These are phyloP conservation scores for Lasiodiplodia gonubiensis DNA, from an alignment of 2,329 filamentous ascomycete species.

Conservation along the genomic window DNA sequence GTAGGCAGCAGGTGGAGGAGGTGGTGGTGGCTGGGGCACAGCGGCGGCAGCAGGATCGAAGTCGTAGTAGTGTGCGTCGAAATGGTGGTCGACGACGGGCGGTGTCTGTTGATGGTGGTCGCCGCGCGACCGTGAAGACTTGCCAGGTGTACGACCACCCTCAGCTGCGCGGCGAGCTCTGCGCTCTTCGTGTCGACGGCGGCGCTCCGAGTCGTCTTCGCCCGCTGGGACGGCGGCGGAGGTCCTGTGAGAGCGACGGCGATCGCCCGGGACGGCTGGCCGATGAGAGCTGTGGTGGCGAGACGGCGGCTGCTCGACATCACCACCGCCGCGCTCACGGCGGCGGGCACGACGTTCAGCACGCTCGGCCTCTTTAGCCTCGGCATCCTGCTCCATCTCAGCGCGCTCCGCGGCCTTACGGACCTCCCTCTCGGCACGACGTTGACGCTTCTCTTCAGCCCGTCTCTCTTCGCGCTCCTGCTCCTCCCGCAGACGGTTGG, in stretches of 20 bases:
- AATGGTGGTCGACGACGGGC: conserved; percentile 32
- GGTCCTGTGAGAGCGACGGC: conserved; percentile 41
- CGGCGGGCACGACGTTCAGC: conserved; percentile 35
- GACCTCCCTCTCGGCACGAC: conserved; percentile 41
- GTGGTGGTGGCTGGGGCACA: neutral
- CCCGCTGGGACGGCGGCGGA: neutral
- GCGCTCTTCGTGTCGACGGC: conserved; percentile 52
- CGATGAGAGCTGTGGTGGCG: conserved; percentile 33
- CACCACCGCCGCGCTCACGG: conserved; percentile 24
- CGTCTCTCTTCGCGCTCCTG: conserved; percentile 45
- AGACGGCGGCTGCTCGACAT: neutral
- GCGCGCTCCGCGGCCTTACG: conserved; percentile 33
- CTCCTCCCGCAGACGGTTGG: conserved; percentile 11
- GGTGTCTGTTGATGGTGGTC: conserved; percentile 39
- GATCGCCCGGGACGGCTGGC: conserved; percentile 38
- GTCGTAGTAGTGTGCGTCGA: conserved; percentile 48
- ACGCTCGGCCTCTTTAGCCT: conserved; percentile 31
- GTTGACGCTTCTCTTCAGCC: conserved; percentile 47
- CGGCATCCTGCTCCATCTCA: conserved; percentile 33
- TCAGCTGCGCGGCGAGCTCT: conserved; percentile 46
- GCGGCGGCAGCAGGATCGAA: conserved; percentile 3
- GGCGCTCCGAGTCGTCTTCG: conserved; percentile 46
- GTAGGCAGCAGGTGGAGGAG: conserved; percentile 32
- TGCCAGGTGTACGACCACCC: conserved; percentile 36
- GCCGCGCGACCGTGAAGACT: conserved; percentile 39